Evolutionary conservation across 495 filamentous ascomycete species (phyloP), one percentile per base, ranked within the genome.

Genomic region (Penicillium coffeae): DNA sequence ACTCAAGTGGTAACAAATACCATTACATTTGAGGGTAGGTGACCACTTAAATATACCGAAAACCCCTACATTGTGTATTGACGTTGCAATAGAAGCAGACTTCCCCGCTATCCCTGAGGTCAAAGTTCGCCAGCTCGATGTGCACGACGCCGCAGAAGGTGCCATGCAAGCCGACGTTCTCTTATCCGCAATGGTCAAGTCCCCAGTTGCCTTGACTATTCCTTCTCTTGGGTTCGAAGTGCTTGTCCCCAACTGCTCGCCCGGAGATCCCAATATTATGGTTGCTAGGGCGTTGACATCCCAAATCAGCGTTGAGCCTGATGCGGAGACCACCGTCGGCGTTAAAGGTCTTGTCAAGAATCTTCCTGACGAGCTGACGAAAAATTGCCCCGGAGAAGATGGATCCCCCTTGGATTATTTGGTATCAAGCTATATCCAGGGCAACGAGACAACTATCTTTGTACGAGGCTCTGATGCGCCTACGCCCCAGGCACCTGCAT

Each of bases 321-420:
- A 80, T 21, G 61, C 76, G 14, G 72, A 85, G 37, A 80, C 91
- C 15, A 61, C 72, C n/a, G 75, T 90, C 32, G 75, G 86, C 47
- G 83, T 87, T 10, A 73, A 76, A 21, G 89, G 85, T 2, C 58
- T 89, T 30, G 77, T 96, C 38, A 73, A 70, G 19, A 72, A 82
- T 37, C 69, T 98, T 9, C 87, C 93, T 3, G 75, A 86, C 32
- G 65, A 78, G 14, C 70, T 98, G 21, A 87, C 80, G 8, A 73
- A 65, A 6, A 69, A 69, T 16, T 98, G 93, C 52, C 93, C 93
- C 0, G 73, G 82, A 37, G 81, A 81, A 8, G 68, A 82, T 14
- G 82, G 78, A 10, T 96, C 93, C 0, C 92, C 93, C 1, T 73
- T 98, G 44, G 93, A 98, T 58, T 69, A 79, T n/a, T 71, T 98